These are phyloP conservation scores for Circinella minor DNA, from an alignment of 371 early-diverging fungal genomes.

Conservation along the genomic window DNA sequence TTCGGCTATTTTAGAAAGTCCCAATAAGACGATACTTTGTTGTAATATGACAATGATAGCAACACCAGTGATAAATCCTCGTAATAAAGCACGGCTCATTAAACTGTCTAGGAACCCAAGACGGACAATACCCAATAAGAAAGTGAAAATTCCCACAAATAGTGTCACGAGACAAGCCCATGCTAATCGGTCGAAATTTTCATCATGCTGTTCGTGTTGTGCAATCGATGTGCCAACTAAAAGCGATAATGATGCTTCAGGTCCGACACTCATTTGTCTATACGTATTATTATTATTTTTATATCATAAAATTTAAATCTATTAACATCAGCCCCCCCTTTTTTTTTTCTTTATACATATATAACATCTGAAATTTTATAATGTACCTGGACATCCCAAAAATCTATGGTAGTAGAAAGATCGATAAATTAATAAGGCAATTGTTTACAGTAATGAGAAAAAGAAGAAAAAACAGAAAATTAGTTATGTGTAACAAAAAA, in stretches of 20 bases:
- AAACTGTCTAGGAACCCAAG: constrained; percentile 95
- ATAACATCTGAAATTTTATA: too few species aligned
- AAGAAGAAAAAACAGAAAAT: too few species aligned
- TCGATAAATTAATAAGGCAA: too few species aligned
- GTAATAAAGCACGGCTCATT: constrained; percentile 85
- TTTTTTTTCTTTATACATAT: too few species aligned
- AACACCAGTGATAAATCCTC: constrained; percentile 94
- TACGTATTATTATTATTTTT: neutral
- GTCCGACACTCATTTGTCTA: constrained; percentile 86
- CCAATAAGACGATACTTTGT: constrained; percentile 79
- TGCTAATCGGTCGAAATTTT: constrained; percentile 53
- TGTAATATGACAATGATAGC: constrained; percentile 89
- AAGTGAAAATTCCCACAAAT: constrained; percentile 91
- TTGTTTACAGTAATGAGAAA: too few species aligned
- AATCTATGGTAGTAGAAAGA: constrained; percentile 35
- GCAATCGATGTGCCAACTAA: constrained; percentile 82
- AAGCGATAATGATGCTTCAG: constrained; percentile 91
- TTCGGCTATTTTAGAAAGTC: constrained; percentile 56
- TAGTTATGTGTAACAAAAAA: neutral
- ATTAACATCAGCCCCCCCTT: too few species aligned
- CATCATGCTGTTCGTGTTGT: constrained; percentile 52
- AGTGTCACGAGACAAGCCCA: constrained; percentile 78
- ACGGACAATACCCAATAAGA: constrained; percentile 89
- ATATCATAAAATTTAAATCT: neutral
- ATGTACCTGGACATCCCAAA: constrained; percentile 86